phyloP scores from a whole-genome alignment of 2,329 filamentous ascomycete genomes.

The Pseudocercospora cruenta region DNA sequence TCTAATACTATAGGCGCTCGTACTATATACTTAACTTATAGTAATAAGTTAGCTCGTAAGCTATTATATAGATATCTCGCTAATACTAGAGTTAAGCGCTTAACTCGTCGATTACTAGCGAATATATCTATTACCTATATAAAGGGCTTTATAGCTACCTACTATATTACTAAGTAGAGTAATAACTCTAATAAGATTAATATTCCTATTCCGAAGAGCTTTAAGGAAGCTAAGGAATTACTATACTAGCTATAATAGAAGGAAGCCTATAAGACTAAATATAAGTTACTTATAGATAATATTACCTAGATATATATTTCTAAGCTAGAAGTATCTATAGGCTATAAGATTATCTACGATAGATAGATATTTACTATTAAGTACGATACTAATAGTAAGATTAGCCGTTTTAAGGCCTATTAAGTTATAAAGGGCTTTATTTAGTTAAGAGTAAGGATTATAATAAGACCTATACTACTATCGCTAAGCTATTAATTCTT shows the following conservation, averaged over 20 bases:
- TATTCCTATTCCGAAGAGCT: background rate
- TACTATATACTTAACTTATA: background rate
- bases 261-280: background rate
- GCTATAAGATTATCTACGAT: background rate
- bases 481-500: no score
- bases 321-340: background rate
- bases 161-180: background rate
- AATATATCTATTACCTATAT: background rate
- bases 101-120: background rate
- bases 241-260: background rate
- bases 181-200: background rate
- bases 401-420: background rate
- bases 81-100: background rate
- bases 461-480: no score
- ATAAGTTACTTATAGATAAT: background rate
- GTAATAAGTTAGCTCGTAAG: no score
- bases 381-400: background rate
- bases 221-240: background rate
- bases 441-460: no score
- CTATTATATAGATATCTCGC: background rate
- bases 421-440: background rate
- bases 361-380: background rate
- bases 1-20: background rate
- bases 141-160: background rate
- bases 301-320: background rate